Evolutionary conservation across 1,284 basidiomycete species (phyloP), one percentile per base, ranked within the genome.

Genomic region (Irpex sp.): DNA sequence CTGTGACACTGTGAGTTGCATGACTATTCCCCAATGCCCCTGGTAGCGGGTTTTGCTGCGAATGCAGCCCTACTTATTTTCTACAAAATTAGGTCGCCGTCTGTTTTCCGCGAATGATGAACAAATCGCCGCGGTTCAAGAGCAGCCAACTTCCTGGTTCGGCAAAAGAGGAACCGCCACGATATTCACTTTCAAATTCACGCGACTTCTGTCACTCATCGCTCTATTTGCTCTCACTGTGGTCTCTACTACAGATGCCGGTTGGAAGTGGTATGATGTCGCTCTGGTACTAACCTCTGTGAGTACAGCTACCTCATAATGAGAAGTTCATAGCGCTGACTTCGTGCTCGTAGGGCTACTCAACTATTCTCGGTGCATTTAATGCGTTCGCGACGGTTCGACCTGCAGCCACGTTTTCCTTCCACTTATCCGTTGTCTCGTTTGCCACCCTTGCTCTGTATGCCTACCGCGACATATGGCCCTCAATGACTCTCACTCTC

Each of bases 291-390:
- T 21, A 51, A 64, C 61, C 59, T 57, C 11, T 44, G 65, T 36
- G 38, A 60, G 52, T 51, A 60, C 57, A 58, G 60, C 60, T 55
- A 55, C 66, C 31, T 66, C 55, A 65, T 56, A 65, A 57, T 61
- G 62, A 48, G 47, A 61, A 75, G 31, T 71, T 11, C 31, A 13
- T 4, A 37, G 4, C 11, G 9, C 9, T 56, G 34, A 36, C 59
- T 72, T 62, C 75, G 84, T 34, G 31, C 13, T 86, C 81, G 68
- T 47, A 74, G 72, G 64, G 58, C 5, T 73, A 73, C 66, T 65
- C 71, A 21, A 70, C 65, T 3, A 17, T 70, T 13, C 61, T 74
- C 13, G 66, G 68, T 4, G 62, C 71, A 11, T 57, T 70, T 5
- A 66, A 72, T 26, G 57, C 71, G 2, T 59, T 67, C 15, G 51